Evolutionary conservation across 2,329 filamentous ascomycete genomes (phyloP), one percentile per base, ranked within the genome.

Genomic region (Mycogone perniciosa): DNA sequence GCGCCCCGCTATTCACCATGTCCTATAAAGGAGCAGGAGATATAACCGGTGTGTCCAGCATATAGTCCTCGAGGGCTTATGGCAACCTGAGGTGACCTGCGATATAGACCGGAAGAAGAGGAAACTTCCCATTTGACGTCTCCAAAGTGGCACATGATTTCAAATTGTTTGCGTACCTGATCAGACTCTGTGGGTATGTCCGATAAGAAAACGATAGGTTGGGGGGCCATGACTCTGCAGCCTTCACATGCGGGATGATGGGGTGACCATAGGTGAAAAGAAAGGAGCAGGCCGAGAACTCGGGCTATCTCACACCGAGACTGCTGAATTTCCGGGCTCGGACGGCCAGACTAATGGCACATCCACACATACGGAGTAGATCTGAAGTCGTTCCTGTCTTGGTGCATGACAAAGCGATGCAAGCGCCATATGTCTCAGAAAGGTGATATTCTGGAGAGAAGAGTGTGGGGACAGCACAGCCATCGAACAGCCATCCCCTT

Each of bases 11-110:
- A 41, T 39, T 31, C 7, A 13, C 33, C 20, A 10, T 35, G n/a
- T n/a, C 51, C 51, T 50, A 53, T 53, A 11, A 46, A 48, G 38
- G 46, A 34, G 26, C 46, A 42, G 51, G 50, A 49, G 51, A 46
- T 34, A 53, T 46, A 53, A 46, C 51, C 51, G 51, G 51, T 53
- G 51, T 49, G 43, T 41, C 51, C 51, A 46, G 51, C 50, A 43
- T 49, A 44, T 41, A 46, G n/a, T 46, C 40, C 29, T 13, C 7
- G 10, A 46, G 26, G 46, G 41, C 34, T 35, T 38, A 42, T 31
- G 35, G 39, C 13, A 10, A 29, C 13, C 37, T 37, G 46, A 40
- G 39, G 41, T 42, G 46, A 37, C n/a, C 44, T 41, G 46, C 31
- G 35, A 48, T n/a, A 33, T 37, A 13, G 41, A 29, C 51, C n/a